Conservation (phyloP, 257 asterid genomes). For the Lithospermum erythrorhizon region DNA sequence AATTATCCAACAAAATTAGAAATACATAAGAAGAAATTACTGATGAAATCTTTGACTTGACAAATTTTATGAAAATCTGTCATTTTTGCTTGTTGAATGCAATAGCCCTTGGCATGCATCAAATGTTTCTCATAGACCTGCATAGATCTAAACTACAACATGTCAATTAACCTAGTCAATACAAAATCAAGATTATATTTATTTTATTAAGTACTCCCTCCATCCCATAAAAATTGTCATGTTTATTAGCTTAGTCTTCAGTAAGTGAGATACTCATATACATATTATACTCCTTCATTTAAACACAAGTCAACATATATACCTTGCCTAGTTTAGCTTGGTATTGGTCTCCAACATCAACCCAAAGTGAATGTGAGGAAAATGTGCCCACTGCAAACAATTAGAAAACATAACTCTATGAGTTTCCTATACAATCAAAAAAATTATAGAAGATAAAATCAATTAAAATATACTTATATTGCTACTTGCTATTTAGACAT, state of each 20-base stretch:
- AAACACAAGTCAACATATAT: no score
- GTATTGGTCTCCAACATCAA: conserved; percentile 69
- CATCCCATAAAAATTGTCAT: no score
- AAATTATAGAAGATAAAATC: neutral
- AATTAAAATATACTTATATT: neutral
- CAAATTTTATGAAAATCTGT: neutral
- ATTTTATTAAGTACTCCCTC: no score
- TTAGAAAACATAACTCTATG: neutral
- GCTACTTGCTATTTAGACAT: neutral
- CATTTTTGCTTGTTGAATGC: conserved; percentile 28
- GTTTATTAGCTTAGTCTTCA: no score
- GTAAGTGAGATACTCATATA: no score
- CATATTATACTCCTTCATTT: no score
- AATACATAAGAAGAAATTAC: neutral
- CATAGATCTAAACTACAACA: neutral
- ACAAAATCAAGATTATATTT: no score
- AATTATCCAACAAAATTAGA: no score
- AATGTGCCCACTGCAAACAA: conserved; percentile 73
- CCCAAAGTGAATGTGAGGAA: conserved; percentile 90
- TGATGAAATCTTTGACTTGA: neutral
- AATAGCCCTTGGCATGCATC: conserved; percentile 41
- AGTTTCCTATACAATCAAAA: neutral
- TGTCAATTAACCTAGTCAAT: no score
- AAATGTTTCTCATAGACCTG: conserved; percentile 51
- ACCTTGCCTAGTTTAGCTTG: conserved; percentile 29